phyloP scores from a whole-genome alignment of 306 rosid genomes.

The apple (Malus domestica) region DNA sequence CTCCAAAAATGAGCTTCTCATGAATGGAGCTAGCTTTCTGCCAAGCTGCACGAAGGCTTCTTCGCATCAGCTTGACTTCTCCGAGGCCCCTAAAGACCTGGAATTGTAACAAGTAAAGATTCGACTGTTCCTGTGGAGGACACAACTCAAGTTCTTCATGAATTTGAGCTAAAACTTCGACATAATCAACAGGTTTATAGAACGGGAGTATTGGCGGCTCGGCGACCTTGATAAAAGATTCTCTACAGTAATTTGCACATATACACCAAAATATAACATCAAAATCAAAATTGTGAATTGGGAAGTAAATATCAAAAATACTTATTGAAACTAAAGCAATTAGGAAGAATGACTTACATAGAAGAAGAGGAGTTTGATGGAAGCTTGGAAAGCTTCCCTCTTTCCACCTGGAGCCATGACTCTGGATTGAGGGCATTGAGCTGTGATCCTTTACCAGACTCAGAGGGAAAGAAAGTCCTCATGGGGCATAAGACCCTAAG shows the following conservation, averaged over 20 bases:
- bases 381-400: constrained; percentile 71
- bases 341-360: constrained; percentile 43
- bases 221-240: constrained; percentile 79
- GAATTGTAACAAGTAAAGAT: constrained; percentile 66
- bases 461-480: constrained; percentile 80
- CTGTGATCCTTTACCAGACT: constrained; percentile 63
- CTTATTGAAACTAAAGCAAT: not conserved
- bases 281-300: not conserved
- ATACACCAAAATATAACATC: not conserved
- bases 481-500: constrained; percentile 63
- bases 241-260: constrained; percentile 43
- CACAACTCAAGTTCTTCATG: constrained; percentile 91
- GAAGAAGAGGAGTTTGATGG: constrained; percentile 59
- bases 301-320: not conserved
- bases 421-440: constrained; percentile 74
- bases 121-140: constrained; percentile 58
- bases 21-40: constrained; percentile 61
- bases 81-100: constrained; percentile 88
- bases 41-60: constrained; percentile 87
- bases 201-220: constrained; percentile 71
- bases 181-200: constrained; percentile 77
- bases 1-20: constrained; percentile 78
- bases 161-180: constrained; percentile 85
- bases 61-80: constrained; percentile 76
- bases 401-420: constrained; percentile 95